Evolutionary conservation across 2,329 filamentous ascomycete species (phyloP).

Genomic region (Fusarium papillatum): DNA sequence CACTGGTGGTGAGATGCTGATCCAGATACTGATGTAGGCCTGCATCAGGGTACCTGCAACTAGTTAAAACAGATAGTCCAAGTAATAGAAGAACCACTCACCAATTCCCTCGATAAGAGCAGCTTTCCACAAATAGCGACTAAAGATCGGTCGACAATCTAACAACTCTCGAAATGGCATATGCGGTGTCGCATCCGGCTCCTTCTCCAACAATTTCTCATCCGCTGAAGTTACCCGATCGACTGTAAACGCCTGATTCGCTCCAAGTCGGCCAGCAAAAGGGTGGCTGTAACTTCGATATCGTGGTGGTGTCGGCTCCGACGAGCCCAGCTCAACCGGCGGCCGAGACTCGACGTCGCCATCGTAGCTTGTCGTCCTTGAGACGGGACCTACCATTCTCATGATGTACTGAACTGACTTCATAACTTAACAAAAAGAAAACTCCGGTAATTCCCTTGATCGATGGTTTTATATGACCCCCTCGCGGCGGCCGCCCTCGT

Average conservation of each 20-base stretch:
- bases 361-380: background rate
- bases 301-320: background rate
- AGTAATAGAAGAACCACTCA: background rate
- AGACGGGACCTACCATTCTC: background rate
- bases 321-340: background rate
- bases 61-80: fast-evolving
- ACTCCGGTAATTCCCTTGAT: background rate
- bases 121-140: constrained; percentile 54
- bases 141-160: constrained; percentile 49
- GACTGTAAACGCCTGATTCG: constrained; percentile 29
- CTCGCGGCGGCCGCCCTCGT: background rate
- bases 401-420: background rate
- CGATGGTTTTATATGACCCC: background rate
- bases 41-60: constrained; percentile 34
- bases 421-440: no score
- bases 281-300: constrained; percentile 29
- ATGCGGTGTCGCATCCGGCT: constrained; percentile 57
- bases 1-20: constrained; percentile 14
- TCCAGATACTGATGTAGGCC: constrained; percentile 40
- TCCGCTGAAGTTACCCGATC: constrained; percentile 6
- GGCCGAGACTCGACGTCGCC: constrained; percentile 14
- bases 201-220: constrained; percentile 40
- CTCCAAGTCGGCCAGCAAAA: constrained; percentile 38
- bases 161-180: constrained; percentile 53
- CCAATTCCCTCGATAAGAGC: constrained; percentile 55